Percentiles rank a stretch among this genome's conserved stretches.
These are phyloP conservation scores for Veloboletus limbatus DNA, from an alignment of 1,284 basidiomycete species.

Conservation along the genomic window DNA sequence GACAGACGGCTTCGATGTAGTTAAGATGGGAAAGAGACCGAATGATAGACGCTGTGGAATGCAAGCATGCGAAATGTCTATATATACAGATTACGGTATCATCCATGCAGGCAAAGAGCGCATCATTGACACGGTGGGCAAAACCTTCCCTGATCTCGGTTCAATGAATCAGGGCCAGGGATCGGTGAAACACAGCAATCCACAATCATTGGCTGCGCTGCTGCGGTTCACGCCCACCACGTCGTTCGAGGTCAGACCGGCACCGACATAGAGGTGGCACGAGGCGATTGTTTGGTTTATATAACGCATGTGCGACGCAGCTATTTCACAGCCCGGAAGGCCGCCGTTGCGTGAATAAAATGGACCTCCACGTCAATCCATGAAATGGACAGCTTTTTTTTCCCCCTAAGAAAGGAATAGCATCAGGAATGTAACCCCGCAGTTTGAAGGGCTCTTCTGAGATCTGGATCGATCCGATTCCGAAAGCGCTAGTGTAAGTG, in stretches of 20 bases:
- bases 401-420: slow-evolving; percentile 11
- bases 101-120: too few species aligned
- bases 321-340: slow-evolving; percentile 8
- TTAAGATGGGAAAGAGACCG: slow-evolving; percentile 5
- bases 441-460: slow-evolving; percentile 29
- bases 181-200: slow-evolving; percentile 19
- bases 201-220: slow-evolving; percentile 9
- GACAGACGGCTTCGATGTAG: slow-evolving; percentile 16
- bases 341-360: slow-evolving; percentile 18
- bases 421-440: slow-evolving; percentile 26
- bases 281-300: slow-evolving; percentile 4
- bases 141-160: slow-evolving; percentile 9
- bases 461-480: slow-evolving; percentile 27
- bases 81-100: slow-evolving; percentile 12
- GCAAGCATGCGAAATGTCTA: slow-evolving; percentile 15
- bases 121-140: slow-evolving; percentile 12
- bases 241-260: slow-evolving; percentile 19
- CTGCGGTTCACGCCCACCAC: slow-evolving; percentile 16
- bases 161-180: slow-evolving; percentile 7
- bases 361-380: slow-evolving; percentile 17
- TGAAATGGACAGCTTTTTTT: slow-evolving; percentile 13
- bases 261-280: slow-evolving; percentile 24
- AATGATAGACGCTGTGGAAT: slow-evolving; percentile 19
- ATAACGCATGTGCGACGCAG: slow-evolving; percentile 8
- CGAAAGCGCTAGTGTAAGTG: slow-evolving; percentile 14